phyloP scores from a whole-genome alignment of 192 early-diverging fungal genomes.

The Backusella mclennaniae region DNA sequence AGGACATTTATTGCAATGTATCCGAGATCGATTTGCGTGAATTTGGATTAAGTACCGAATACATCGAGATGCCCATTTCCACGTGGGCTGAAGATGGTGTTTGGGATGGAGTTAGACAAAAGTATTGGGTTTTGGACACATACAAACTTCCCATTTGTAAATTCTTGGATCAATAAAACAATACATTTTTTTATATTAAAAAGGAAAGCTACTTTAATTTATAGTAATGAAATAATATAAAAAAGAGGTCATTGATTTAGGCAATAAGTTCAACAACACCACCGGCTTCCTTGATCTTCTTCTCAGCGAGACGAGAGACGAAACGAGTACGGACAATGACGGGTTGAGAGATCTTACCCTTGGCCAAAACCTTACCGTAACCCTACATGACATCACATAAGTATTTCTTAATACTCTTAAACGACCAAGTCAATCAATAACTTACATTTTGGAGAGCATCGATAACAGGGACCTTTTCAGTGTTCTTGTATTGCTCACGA shows the following conservation, averaged over 20 bases:
- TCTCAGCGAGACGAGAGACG: conserved; percentile 88
- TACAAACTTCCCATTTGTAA: conserved; percentile 76
- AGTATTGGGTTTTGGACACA: conserved; percentile 69
- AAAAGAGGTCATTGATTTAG: conserved; percentile 35
- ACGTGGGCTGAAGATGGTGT: conserved; percentile 73
- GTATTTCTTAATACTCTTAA: neutral
- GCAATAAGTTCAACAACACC: conserved; percentile 67
- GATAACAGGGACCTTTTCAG: conserved; percentile 89
- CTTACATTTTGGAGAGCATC: conserved; percentile 59
- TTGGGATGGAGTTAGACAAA: conserved; percentile 82
- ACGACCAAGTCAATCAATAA: neutral
- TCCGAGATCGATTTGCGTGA: conserved; percentile 79
- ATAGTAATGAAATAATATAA: neutral
- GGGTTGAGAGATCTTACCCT: conserved; percentile 89
- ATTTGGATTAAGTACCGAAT: conserved; percentile 77
- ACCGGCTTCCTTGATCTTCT: conserved; percentile 98
- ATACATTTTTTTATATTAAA: neutral
- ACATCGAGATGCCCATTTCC: conserved; percentile 65
- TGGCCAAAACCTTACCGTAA: conserved; percentile 94
- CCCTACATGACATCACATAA: conserved; percentile 41
- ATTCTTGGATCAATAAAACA: conserved; percentile 40
- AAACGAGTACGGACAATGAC: conserved; percentile 94
- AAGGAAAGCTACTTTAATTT: neutral
- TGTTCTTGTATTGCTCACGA: conserved; percentile 77
- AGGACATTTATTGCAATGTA: conserved; percentile 90